Evolutionary conservation across 768 basidiomycete genomes (phyloP).

Genomic region (Trametes meyenii): DNA sequence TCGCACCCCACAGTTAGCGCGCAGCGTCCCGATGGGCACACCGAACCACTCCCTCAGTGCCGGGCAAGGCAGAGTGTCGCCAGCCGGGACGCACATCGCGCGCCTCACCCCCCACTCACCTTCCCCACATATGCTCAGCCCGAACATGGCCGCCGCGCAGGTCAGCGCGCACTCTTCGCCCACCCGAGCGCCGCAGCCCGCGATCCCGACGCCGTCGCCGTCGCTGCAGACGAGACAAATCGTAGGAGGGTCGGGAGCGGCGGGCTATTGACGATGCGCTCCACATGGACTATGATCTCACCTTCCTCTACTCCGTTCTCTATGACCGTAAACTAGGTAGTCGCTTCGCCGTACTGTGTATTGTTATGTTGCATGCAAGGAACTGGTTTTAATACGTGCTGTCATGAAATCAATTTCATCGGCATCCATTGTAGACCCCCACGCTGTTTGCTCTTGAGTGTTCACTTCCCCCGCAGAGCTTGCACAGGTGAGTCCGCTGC

Average conservation of each 20-base stretch:
- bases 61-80: constrained; percentile 27
- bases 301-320: constrained; percentile 19
- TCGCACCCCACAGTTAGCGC: constrained; percentile 37
- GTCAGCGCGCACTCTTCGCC: constrained; percentile 34
- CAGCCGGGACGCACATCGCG: constrained; percentile 27
- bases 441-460: not conserved
- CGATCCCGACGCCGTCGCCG: constrained; percentile 34
- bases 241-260: constrained; percentile 35
- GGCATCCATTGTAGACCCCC: not conserved
- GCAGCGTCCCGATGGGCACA: constrained; percentile 18
- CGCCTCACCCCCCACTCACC: constrained; percentile 34
- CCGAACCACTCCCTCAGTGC: constrained; percentile 20
- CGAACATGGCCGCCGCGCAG: constrained; percentile 30
- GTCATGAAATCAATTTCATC: constrained; percentile 6
- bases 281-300: constrained; percentile 13
- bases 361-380: constrained; percentile 22
- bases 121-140: constrained; percentile 36
- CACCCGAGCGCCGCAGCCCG: constrained; percentile 33
- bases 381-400: constrained; percentile 11
- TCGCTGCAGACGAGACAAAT: constrained; percentile 38
- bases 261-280: constrained; percentile 19
- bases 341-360: constrained; percentile 15
- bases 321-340: constrained; percentile 21
- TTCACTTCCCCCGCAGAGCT: not conserved
- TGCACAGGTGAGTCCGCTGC: too few relatives aligned